Base-by-base conservation (phyloP, 345 rosid species). In the Mangifera indica region DNA sequence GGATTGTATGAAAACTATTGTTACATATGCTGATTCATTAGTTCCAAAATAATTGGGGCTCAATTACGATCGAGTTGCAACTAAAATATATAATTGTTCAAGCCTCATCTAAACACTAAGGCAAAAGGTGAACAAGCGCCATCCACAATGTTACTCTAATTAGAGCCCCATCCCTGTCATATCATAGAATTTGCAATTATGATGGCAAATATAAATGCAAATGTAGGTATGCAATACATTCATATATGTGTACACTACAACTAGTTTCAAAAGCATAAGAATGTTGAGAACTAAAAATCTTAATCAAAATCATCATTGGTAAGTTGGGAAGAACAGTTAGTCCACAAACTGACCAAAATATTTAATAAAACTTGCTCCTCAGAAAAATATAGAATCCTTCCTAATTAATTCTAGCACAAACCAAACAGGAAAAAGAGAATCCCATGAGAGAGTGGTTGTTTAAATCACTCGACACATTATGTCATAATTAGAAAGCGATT, bases 1-100 rank as follows among this genome's bases (percentile, higher is more conserved):
- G 20, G 63, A 66, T 55, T 59, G 20, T 37, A 66, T n/a, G 63
- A 49, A 73, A 60, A 52, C 62, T 32, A 26, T 10, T n/a, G 25
- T 10, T 25, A 46, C 10, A 56, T n/a, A 67, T 34, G 57, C 18
- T 53, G 25, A 56, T 52, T 14, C 12, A 66, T 22, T 20, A 20
- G 26, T 63, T 54, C 17, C n/a, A 53, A 32, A 32, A 40, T 53
- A 67, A 58, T 25, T 15, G 40, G 13, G 37, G 54, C 14, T 40
- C 29, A 64, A 59, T 60, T 44, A 69, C 58, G n/a, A 7, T 48
- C 66, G 25, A 55, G 34, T 48, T 69, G 22, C 24, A 44, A 44
- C 5, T 37, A 44, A 22, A 56, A 55, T 22, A 42, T 24, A 57
- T 45, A 18, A 56, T 44, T 53, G 2, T 53, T 10, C 58, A 24